Conservation (phyloP, 192 early-diverging fungal species). For the Rhizophagus clarus region DNA sequence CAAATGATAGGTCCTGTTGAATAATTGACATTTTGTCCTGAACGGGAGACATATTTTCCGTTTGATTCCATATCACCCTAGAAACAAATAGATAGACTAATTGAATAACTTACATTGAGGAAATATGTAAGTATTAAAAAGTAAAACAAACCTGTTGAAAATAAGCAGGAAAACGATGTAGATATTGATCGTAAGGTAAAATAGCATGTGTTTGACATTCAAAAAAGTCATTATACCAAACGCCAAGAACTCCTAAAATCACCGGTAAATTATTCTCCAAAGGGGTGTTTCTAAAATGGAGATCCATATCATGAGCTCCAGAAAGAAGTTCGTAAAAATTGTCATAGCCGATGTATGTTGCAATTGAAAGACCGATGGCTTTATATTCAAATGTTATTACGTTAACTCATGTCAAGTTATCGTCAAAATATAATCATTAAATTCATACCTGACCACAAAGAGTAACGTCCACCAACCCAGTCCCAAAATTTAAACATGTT, state of each 20-base stretch:
- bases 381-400: background rate
- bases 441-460: constrained; percentile 82
- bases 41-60: constrained; percentile 90
- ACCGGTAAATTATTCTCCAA: constrained; percentile 94
- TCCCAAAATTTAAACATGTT: constrained; percentile 99
- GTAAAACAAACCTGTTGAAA: constrained; percentile 80
- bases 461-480: constrained; percentile 99
- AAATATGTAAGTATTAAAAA: background rate
- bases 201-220: constrained; percentile 92
- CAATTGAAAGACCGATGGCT: constrained; percentile 97
- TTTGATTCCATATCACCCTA: constrained; percentile 99
- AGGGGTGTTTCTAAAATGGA: constrained; percentile 90
- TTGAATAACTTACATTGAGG: too few relatives aligned
- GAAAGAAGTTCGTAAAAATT: constrained; percentile 90
- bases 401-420: too few relatives aligned
- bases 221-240: constrained; percentile 99
- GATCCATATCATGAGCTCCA: constrained; percentile 96
- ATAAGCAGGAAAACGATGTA: constrained; percentile 97
- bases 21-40: constrained; percentile 78
- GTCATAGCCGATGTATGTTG: constrained; percentile 91
- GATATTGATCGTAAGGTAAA: constrained; percentile 98
- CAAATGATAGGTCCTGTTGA: constrained; percentile 97
- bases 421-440: background rate
- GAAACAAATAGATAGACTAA: too few relatives aligned
- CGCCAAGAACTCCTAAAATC: constrained; percentile 82